These are phyloP conservation scores for Cyphellophora attinorum DNA, from an alignment of 2,329 filamentous ascomycete species.

Conservation along the genomic window DNA sequence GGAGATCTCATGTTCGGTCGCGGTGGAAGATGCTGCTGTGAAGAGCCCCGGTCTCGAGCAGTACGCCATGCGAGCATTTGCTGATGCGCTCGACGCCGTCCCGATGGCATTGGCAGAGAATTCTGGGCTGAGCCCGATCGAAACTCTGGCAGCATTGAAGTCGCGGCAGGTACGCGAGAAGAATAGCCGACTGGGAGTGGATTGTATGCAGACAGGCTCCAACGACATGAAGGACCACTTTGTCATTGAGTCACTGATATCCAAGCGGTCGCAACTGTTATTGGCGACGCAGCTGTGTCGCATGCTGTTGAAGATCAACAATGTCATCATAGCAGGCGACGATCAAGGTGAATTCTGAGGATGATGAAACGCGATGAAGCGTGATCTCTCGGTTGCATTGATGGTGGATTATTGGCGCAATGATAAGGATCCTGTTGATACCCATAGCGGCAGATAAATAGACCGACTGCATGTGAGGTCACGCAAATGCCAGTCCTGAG, in stretches of 20 bases:
- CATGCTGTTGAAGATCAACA: slow-evolving; percentile 92
- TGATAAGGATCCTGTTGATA: no score
- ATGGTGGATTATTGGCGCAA: no score
- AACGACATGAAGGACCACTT: slow-evolving; percentile 98
- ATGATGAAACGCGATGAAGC: slow-evolving; percentile 1
- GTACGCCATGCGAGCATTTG: slow-evolving; percentile 97
- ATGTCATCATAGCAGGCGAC: slow-evolving; percentile 82
- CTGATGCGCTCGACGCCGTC: slow-evolving; percentile 84
- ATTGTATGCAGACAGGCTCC: slow-evolving; percentile 92
- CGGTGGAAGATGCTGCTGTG: slow-evolving; percentile 87
- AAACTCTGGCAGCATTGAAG: slow-evolving; percentile 90
- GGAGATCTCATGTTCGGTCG: slow-evolving; percentile 92
- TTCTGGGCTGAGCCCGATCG: slow-evolving; percentile 89
- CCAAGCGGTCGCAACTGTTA: slow-evolving; percentile 93
- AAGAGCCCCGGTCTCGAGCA: slow-evolving; percentile 96
- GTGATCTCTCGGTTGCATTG: no score
- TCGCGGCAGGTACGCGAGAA: slow-evolving; percentile 88
- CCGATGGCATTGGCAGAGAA: slow-evolving; percentile 97
- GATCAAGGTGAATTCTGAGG: slow-evolving; percentile 78
- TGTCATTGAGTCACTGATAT: slow-evolving; percentile 95
- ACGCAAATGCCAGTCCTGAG: no score
- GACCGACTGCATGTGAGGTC: no score
- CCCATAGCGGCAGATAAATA: no score
- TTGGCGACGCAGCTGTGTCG: slow-evolving; percentile 94
- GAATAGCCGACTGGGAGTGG: slow-evolving; percentile 73